Evolutionary conservation across 371 early-diverging fungal genomes (phyloP), one percentile per base, ranked within the genome.

Genomic region (Rhizopus stolonifer): DNA sequence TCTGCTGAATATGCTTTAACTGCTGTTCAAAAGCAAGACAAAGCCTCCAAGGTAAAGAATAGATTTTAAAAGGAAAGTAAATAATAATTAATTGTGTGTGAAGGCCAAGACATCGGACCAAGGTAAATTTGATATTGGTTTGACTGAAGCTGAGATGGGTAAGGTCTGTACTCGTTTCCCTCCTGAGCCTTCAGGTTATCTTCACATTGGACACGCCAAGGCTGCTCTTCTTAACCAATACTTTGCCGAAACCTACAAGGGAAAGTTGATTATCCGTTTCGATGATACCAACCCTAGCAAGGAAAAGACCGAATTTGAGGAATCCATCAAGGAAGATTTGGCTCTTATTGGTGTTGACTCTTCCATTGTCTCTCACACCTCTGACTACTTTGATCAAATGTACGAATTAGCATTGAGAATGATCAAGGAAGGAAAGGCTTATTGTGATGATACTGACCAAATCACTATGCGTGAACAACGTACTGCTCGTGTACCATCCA

Each of bases 201-300:
- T 99, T 56, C 99, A 99, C 75, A 95, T 99, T 71, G 99, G 99
- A 48, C 99, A 99, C 77, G 98, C 96, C 45, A 99, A 99, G 82
- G 99, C 99, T 36, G 99, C 98, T 9, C 79, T 99, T 38, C 71
- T 99, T 56, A 99, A 99, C 82, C 88, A 98, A 64, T 90, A 95
- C 83, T 94, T 99, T 86, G 99, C 99, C 7, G 76, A 88, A 17
- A 71, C 74, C 26, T 94, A 96, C 75, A 82, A 92, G 48, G 99
- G 99, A 46, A 92, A 90, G 67, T 61, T 99, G 65, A 89, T 99
- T 51, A 78, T 99, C 40, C 91, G 99, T 49, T 99, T 99, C 64
- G 99, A 99, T 74, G 99, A 99, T 80, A 99, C 99, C 49, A 99
- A 99, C 74, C 99, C 99, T 13, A 77, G 78, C 55, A 99, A 99